phyloP scores from a whole-genome alignment of 352 stramenopile species.

The Pythium rishiriense region DNA sequence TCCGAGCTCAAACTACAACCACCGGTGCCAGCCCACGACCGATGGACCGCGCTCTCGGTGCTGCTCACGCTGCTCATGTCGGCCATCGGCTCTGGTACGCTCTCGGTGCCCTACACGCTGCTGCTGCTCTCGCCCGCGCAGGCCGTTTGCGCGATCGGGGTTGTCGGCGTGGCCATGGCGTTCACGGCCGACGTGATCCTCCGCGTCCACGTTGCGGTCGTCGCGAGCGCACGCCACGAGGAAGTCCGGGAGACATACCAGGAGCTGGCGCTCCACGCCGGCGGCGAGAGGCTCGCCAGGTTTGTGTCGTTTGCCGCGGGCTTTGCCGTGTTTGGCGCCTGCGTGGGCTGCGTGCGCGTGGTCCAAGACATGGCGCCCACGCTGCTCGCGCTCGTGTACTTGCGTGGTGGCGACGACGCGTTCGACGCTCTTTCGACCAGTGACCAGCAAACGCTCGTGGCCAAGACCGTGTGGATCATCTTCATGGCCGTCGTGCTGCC shows the following conservation, averaged over 20 bases:
- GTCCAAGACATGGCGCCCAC: conserved; percentile 74
- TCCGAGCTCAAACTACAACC: conserved; percentile 3
- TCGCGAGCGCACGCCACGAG: conserved; percentile 29
- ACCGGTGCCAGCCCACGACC: not conserved
- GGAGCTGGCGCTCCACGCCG: conserved; percentile 53
- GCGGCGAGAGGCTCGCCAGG: conserved; percentile 48
- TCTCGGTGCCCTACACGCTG: conserved; percentile 63
- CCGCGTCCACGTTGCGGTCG: conserved; percentile 56
- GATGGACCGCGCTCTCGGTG: conserved; percentile 22
- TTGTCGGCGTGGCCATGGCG: conserved; percentile 64
- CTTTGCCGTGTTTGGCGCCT: conserved; percentile 77
- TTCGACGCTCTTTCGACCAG: conserved; percentile 27
- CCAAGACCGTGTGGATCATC: conserved; percentile 50
- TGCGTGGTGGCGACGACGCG: conserved; percentile 20
- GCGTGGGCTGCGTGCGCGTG: conserved; percentile 69
- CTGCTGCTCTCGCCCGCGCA: conserved; percentile 53
- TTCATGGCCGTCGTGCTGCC: conserved; percentile 64
- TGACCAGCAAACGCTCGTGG: conserved; percentile 41
- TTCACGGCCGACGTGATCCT: conserved; percentile 72
- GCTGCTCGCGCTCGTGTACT: conserved; percentile 44
- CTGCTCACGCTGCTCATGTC: conserved; percentile 33
- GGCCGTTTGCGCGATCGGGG: conserved; percentile 43
- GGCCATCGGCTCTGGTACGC: conserved; percentile 25
- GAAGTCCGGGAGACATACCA: conserved; percentile 66
- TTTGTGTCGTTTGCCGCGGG: conserved; percentile 61